phyloP scores from a whole-genome alignment of 768 basidiomycete species.

The Lactarius hatsudake region DNA sequence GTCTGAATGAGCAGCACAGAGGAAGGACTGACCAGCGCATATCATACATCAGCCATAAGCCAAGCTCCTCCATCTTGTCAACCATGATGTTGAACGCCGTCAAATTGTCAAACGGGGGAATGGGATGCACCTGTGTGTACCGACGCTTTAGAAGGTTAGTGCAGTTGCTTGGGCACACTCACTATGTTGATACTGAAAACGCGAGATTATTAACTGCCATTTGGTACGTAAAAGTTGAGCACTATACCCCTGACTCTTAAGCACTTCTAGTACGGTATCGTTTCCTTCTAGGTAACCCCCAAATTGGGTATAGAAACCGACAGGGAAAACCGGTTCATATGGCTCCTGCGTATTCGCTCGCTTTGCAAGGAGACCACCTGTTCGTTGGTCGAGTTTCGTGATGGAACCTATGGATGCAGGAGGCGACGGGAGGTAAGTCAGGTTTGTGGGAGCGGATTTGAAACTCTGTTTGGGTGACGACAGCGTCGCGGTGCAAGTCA shows the following conservation, averaged over 20 bases:
- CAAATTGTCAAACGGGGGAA: constrained; percentile 62
- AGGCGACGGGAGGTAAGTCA: constrained; percentile 44
- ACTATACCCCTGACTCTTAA: constrained; percentile 55
- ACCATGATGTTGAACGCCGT: constrained; percentile 56
- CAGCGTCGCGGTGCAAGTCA: constrained; percentile 38
- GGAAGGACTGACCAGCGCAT: constrained; percentile 53
- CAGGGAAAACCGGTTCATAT: constrained; percentile 51
- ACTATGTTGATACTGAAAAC: constrained; percentile 40
- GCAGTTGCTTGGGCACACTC: background rate
- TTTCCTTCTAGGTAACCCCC: constrained; percentile 53
- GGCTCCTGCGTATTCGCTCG: constrained; percentile 29
- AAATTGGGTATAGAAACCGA: constrained; percentile 72
- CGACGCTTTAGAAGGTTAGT: background rate
- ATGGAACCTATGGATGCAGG: constrained; percentile 37
- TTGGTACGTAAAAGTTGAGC: background rate
- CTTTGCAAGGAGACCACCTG: constrained; percentile 44
- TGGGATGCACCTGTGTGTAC: constrained; percentile 55
- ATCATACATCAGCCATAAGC: constrained; percentile 77
- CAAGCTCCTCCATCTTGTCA: constrained; percentile 69
- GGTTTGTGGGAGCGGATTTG: constrained; percentile 30
- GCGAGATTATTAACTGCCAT: constrained; percentile 15
- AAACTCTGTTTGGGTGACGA: constrained; percentile 34
- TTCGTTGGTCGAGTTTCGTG: constrained; percentile 48
- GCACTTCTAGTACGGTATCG: constrained; percentile 48
- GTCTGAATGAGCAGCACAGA: background rate